These are phyloP conservation scores for Lentithecium fluviatile DNA, from an alignment of 495 filamentous ascomycete genomes.

Conservation along the genomic window DNA sequence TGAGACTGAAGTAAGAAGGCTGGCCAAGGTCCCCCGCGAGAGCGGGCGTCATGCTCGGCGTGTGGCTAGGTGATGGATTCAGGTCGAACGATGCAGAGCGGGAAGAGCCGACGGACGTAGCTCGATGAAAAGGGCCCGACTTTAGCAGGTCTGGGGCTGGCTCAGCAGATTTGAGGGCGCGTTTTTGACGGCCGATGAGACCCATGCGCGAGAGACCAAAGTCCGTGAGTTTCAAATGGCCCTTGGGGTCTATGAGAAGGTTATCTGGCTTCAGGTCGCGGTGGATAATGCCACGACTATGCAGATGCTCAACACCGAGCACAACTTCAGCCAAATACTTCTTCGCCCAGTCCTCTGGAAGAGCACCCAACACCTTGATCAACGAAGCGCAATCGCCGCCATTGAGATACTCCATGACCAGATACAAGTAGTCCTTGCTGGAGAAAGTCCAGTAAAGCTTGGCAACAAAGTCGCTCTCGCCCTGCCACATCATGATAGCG, in stretches of 20 bases:
- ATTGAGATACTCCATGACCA: constrained; percentile 99
- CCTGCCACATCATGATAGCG: constrained; percentile 99
- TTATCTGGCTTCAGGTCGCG: constrained; percentile 97
- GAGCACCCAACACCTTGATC: constrained; percentile 85
- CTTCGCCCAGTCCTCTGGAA: constrained; percentile 95
- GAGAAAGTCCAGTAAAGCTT: constrained; percentile 99
- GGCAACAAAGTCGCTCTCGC: constrained; percentile 97
- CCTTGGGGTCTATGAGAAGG: constrained; percentile 92
- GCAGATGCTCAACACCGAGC: constrained; percentile 90
- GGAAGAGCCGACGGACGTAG: constrained; percentile 74
- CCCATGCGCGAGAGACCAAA: constrained; percentile 98
- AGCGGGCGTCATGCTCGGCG: constrained; percentile 87
- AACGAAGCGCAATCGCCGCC: constrained; percentile 95
- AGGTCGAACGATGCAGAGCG: constrained; percentile 95
- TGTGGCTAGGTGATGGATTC: constrained; percentile 71
- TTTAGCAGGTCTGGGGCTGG: constrained; percentile 87
- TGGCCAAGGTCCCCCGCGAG: constrained; percentile 63
- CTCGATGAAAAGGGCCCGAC: constrained; percentile 83
- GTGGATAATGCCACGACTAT: constrained; percentile 91
- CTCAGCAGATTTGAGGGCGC: constrained; percentile 74
- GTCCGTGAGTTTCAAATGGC: constrained; percentile 94
- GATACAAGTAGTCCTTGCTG: constrained; percentile 97
- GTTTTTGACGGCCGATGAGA: constrained; percentile 90
- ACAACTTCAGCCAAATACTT: constrained; percentile 96
- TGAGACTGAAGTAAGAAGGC: constrained; percentile 91